Conservation (phyloP, 768 basidiomycete genomes). For the Russula griseocarnosa region DNA sequence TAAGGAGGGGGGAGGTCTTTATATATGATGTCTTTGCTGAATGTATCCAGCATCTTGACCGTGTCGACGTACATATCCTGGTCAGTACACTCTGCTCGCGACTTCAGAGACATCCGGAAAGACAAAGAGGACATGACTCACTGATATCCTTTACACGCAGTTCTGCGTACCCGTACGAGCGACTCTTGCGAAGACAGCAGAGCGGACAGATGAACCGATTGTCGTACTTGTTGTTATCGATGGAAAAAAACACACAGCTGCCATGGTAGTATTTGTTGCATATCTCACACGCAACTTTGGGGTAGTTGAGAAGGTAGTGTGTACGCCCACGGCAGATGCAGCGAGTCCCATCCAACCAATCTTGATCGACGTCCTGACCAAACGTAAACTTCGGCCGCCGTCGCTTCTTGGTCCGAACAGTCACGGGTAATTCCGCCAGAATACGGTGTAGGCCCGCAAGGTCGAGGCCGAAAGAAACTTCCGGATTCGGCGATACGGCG, state of each 20-base stretch:
- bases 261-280: slow-evolving; percentile 69
- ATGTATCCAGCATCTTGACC: slow-evolving; percentile 67
- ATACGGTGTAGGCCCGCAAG: slow-evolving; percentile 79
- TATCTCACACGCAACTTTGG: slow-evolving; percentile 59
- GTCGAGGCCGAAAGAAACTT: slow-evolving; percentile 78
- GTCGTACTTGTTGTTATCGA: slow-evolving; percentile 38
- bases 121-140: slow-evolving; percentile 35
- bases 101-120: slow-evolving; percentile 9
- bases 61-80: slow-evolving; percentile 65
- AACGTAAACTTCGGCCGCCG: slow-evolving; percentile 62
- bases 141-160: slow-evolving; percentile 65
- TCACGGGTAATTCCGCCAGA: slow-evolving; percentile 60
- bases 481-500: slow-evolving; percentile 76
- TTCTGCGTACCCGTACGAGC: slow-evolving; percentile 67
- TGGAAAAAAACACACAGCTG: slow-evolving; percentile 70
- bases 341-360: slow-evolving; percentile 71
- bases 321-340: slow-evolving; percentile 78
- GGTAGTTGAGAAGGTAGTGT: slow-evolving; percentile 54
- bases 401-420: slow-evolving; percentile 53
- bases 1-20: slow-evolving; percentile 62
- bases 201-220: slow-evolving; percentile 65
- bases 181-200: slow-evolving; percentile 72
- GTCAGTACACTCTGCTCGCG: slow-evolving; percentile 44
- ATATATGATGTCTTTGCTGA: slow-evolving; percentile 67
- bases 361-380: slow-evolving; percentile 69